Conservation (phyloP, 805 yeast genomes). For the Kazachstania viticola region DNA sequence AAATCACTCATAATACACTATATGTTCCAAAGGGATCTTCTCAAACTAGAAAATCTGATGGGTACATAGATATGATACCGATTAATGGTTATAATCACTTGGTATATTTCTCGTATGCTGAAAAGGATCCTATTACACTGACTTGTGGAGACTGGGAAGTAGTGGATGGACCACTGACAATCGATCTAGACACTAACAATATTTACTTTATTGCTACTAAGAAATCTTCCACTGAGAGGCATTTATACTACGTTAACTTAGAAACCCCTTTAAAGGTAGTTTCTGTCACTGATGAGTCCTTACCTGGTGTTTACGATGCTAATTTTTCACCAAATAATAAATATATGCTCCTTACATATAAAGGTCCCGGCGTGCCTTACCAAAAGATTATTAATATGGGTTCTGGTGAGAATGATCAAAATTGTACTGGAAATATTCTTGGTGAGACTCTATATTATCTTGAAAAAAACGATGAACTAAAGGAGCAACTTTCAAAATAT, state of each 20-base stretch:
- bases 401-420: conserved; percentile 11
- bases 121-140: conserved; percentile 47
- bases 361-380: conserved; percentile 72
- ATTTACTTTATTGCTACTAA: conserved; percentile 60
- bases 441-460: conserved; percentile 24
- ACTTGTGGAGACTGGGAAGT: conserved; percentile 88
- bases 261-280: conserved; percentile 29
- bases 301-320: conserved; percentile 55
- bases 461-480: conserved; percentile 34
- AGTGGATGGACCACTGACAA: conserved; percentile 54
- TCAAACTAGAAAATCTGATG: conserved; percentile 38
- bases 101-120: conserved; percentile 76
- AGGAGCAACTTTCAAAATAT: conserved; percentile 30
- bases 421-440: conserved; percentile 9
- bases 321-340: conserved; percentile 75
- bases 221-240: conserved; percentile 74
- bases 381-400: conserved; percentile 59
- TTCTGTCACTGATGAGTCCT: conserved; percentile 38
- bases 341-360: conserved; percentile 55
- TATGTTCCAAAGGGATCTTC: conserved; percentile 41
- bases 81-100: conserved; percentile 59
- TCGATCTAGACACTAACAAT: conserved; percentile 40
- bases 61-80: conserved; percentile 72
- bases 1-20: conserved; percentile 52
- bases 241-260: conserved; percentile 59